phyloP scores from a whole-genome alignment of 306 rosid genomes.

The Vigna angularis region DNA sequence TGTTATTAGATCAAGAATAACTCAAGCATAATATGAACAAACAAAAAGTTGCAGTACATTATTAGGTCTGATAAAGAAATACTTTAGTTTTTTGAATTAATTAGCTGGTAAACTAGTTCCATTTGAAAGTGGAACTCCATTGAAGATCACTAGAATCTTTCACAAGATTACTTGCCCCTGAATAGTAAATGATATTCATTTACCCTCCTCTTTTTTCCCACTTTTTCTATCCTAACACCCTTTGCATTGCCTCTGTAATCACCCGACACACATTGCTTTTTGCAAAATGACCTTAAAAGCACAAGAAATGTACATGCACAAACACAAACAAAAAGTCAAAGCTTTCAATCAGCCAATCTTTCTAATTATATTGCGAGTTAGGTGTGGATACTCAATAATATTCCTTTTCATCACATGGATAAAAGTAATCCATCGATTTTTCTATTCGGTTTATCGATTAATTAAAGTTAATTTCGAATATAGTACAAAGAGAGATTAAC shows the following conservation, averaged over 20 bases:
- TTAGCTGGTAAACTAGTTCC: neutral
- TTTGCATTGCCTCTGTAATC: constrained; percentile 19
- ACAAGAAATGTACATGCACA: neutral
- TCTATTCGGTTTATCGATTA: neutral
- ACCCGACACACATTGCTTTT: neutral
- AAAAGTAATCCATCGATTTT: neutral
- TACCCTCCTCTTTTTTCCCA: neutral
- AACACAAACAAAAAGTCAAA: constrained; percentile 17
- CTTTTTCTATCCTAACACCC: neutral
- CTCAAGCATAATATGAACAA: neutral
- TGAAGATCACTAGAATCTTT: constrained; percentile 1
- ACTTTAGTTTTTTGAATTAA: neutral
- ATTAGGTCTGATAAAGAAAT: neutral
- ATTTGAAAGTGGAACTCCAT: neutral
- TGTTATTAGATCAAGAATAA: neutral
- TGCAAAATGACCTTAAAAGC: constrained; percentile 33
- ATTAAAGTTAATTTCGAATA: neutral
- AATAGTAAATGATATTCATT: neutral
- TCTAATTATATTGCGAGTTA: constrained; percentile 22
- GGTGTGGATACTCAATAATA: constrained; percentile 1
- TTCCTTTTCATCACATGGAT: constrained; percentile 23
- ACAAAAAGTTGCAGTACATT: neutral
- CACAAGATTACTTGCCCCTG: neutral
- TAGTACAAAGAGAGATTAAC: neutral
- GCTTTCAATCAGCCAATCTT: neutral